Evolutionary conservation across 345 rosid species (phyloP).

Genomic region (Camelina sativa): DNA sequence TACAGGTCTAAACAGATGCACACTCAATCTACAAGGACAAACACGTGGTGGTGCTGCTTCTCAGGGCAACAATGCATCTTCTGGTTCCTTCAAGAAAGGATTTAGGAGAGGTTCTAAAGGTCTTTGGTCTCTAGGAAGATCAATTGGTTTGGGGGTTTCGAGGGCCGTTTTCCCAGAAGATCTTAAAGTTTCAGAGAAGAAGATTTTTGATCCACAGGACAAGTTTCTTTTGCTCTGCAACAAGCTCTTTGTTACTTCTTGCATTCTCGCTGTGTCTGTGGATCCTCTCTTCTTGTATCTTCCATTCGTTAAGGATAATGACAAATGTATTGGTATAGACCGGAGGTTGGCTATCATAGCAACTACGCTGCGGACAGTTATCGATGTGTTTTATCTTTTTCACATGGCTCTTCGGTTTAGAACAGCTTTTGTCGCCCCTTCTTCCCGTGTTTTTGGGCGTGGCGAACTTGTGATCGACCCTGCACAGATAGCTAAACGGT

Average conservation of each 20-base stretch:
- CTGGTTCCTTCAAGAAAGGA: constrained; percentile 79
- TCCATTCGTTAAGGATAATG: constrained; percentile 63
- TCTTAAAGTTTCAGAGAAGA: constrained; percentile 83
- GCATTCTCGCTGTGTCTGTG: constrained; percentile 83
- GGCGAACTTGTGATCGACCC: constrained; percentile 97
- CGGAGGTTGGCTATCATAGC: constrained; percentile 69
- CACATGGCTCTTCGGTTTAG: constrained; percentile 94
- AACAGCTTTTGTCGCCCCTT: constrained; percentile 95
- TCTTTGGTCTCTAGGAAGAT: constrained; percentile 87
- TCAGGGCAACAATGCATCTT: constrained; percentile 53
- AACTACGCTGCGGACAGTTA: constrained; percentile 73
- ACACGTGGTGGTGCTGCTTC: constrained; percentile 42
- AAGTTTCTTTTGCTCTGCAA: constrained; percentile 83
- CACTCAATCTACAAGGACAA: constrained; percentile 72
- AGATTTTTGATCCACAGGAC: constrained; percentile 92
- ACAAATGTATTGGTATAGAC: constrained; percentile 76
- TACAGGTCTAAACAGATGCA: constrained; percentile 62
- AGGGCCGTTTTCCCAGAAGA: constrained; percentile 96
- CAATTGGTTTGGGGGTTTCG: constrained; percentile 89
- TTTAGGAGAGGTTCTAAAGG: constrained; percentile 89
- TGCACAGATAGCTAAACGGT: constrained; percentile 85
- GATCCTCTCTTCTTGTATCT: constrained; percentile 94
- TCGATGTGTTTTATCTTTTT: constrained; percentile 85
- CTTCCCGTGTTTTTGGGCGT: constrained; percentile 95
- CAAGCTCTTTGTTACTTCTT: constrained; percentile 74